phyloP scores from a whole-genome alignment of 2,329 filamentous ascomycete genomes.

The Knoxdaviesia capensis region DNA sequence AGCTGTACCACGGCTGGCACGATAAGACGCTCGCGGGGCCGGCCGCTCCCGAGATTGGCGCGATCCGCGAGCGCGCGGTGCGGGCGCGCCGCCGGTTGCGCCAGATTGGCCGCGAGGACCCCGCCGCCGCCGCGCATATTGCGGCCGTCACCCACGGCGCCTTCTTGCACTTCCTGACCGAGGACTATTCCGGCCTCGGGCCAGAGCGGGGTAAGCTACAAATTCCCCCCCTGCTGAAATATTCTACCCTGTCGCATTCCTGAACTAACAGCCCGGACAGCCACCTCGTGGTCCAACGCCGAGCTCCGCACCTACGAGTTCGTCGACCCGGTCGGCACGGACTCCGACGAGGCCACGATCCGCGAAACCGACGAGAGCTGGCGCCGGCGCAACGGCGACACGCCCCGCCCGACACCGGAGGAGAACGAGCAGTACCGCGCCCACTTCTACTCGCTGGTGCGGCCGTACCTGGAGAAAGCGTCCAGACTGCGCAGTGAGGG shows the following conservation, averaged over 20 bases:
- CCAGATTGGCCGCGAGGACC: conserved; percentile 20
- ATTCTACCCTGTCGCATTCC: background rate
- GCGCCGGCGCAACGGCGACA: conserved; percentile 20
- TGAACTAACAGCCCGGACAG: too few relatives aligned
- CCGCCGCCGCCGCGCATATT: conserved; percentile 37
- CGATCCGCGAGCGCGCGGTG: conserved; percentile 40
- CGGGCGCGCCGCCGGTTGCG: conserved; percentile 38
- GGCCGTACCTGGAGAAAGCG: conserved; percentile 16
- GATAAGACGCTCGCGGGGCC: conserved; percentile 31
- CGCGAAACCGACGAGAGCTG: conserved; percentile 28
- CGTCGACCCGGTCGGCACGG: conserved; percentile 25
- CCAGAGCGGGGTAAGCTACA: conserved; percentile 16
- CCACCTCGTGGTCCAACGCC: conserved; percentile 56
- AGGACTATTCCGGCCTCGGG: conserved; percentile 51
- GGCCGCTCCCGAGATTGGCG: conserved; percentile 25
- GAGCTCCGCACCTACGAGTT: conserved; percentile 53
- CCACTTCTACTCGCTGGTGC: conserved; percentile 15
- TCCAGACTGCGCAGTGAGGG: background rate
- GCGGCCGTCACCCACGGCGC: conserved; percentile 67
- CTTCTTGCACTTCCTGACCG: conserved; percentile 66
- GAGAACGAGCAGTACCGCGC: conserved; percentile 24
- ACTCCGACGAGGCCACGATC: conserved; percentile 23
- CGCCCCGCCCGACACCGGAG: conserved; percentile 18
- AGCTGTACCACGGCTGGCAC: conserved; percentile 50
- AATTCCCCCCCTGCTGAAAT: background rate